Evolutionary conservation across 148 eudicot genomes (phyloP).

Genomic region (Rhododendron vialii): DNA sequence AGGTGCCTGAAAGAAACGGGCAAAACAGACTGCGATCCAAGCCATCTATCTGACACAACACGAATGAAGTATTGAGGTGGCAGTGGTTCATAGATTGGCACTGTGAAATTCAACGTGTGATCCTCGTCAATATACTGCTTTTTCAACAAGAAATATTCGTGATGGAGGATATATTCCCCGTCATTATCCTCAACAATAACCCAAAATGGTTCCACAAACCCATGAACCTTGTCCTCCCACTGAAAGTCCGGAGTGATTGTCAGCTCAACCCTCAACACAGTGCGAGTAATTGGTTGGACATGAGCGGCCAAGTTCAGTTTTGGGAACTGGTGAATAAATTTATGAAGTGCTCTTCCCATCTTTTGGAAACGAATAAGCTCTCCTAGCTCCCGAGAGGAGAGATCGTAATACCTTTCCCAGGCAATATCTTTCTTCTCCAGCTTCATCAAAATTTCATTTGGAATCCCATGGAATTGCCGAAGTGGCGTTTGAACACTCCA

Average conservation of each 20-base stretch:
- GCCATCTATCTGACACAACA: slow-evolving; percentile 90
- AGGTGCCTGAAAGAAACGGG: slow-evolving; percentile 94
- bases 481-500: slow-evolving; percentile 90
- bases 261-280: slow-evolving; percentile 77
- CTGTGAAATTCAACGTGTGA: slow-evolving; percentile 73
- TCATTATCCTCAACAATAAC: slow-evolving; percentile 95
- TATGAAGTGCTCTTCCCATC: slow-evolving; percentile 83
- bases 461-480: slow-evolving; percentile 74
- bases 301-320: slow-evolving; percentile 84
- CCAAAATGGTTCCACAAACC: slow-evolving; percentile 94
- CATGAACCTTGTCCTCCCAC: slow-evolving; percentile 95
- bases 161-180: slow-evolving; percentile 87
- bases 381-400: slow-evolving; percentile 80
- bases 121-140: slow-evolving; percentile 87
- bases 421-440: slow-evolving; percentile 86
- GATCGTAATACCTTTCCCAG: slow-evolving; percentile 92
- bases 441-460: slow-evolving; percentile 56
- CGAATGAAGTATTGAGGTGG: slow-evolving; percentile 93
- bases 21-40: slow-evolving; percentile 75
- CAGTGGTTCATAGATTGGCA: slow-evolving; percentile 84
- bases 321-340: slow-evolving; percentile 85
- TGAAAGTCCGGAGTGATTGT: slow-evolving; percentile 83
- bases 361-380: slow-evolving; percentile 71
- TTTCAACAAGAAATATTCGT: slow-evolving; percentile 84
- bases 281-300: slow-evolving; percentile 92